phyloP scores from a whole-genome alignment of 2,329 filamentous ascomycete species.

The Colletotrichum sidae region DNA sequence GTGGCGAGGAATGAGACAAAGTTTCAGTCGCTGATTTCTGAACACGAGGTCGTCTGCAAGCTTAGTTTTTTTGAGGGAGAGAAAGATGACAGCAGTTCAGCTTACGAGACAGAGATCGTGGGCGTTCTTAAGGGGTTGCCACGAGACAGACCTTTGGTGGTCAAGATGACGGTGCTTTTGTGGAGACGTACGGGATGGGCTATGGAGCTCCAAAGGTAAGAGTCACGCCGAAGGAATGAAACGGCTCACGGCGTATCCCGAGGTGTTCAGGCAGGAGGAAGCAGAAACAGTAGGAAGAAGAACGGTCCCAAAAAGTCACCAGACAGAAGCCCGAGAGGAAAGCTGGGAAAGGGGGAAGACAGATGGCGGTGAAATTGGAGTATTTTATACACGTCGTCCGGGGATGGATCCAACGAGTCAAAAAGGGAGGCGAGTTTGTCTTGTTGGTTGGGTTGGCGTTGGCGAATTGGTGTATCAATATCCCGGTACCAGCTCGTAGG shows the following conservation, averaged over 20 bases:
- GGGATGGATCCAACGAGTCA: conserved; percentile 15
- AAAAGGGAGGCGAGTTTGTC: conserved; percentile 36
- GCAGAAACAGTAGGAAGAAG: neutral
- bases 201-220: conserved; percentile 19
- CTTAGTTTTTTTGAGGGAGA: conserved; percentile 2
- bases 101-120: conserved; percentile 12
- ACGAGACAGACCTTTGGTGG: neutral
- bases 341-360: conserved; percentile 5
- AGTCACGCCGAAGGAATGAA: conserved; percentile 19
- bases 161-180: conserved; percentile 36
- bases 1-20: neutral
- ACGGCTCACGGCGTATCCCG: conserved; percentile 16
- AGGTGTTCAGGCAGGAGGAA: neutral
- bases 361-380: conserved; percentile 29
- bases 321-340: conserved; percentile 23
- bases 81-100: neutral
- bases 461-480: conserved; percentile 35
- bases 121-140: conserved; percentile 11
- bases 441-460: conserved; percentile 29
- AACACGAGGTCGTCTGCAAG: neutral
- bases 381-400: conserved; percentile 26
- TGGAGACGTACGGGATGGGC: conserved; percentile 17
- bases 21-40: neutral
- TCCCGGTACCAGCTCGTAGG: conserved; percentile 33
- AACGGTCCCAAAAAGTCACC: conserved; percentile 6